A percentile compares a stretch with the other conserved stretches of the same genome.
These are phyloP conservation scores for Dentipellis fragilis DNA, from an alignment of 768 basidiomycete genomes.

Conservation along the genomic window DNA sequence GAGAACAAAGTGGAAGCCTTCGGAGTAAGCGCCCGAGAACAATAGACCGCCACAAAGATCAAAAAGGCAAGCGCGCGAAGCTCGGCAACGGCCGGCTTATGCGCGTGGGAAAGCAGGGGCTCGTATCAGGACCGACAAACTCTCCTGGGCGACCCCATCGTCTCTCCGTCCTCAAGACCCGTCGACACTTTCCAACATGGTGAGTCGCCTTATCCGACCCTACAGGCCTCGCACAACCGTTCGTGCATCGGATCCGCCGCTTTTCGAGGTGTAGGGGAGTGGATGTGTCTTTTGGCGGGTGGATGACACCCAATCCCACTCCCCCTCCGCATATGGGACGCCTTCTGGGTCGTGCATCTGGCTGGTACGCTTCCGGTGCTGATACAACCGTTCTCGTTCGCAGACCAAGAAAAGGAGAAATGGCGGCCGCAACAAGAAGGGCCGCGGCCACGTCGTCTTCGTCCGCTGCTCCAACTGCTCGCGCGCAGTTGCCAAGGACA, in stretches of 20 bases:
- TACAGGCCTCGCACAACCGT: background rate
- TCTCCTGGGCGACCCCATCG: slow-evolving; percentile 4
- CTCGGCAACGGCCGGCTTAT: background rate
- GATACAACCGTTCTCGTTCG: slow-evolving; percentile 10
- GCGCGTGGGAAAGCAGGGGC: slow-evolving; percentile 6
- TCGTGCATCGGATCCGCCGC: slow-evolving; percentile 2
- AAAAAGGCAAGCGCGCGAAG: background rate
- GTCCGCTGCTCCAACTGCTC: slow-evolving; percentile 99
- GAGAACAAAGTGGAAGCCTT: background rate
- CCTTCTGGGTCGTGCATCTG: background rate
- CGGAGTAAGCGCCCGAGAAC: background rate
- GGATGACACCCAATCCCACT: slow-evolving; percentile 15
- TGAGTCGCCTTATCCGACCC: slow-evolving; percentile 16
- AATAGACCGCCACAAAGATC: background rate
- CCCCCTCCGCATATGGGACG: background rate
- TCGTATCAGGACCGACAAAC: slow-evolving; percentile 6
- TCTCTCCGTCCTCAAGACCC: slow-evolving; percentile 20
- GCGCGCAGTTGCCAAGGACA: slow-evolving; percentile 96
- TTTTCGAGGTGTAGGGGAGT: slow-evolving; percentile 12
- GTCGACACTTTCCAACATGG: slow-evolving; percentile 25
- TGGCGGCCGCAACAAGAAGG: slow-evolving; percentile 98
- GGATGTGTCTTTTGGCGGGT: slow-evolving; percentile 19
- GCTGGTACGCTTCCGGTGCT: slow-evolving; percentile 8
- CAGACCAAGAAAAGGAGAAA: slow-evolving; percentile 99
- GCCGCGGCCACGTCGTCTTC: slow-evolving; percentile 90